Base-by-base conservation (phyloP, 768 basidiomycete species). In the Lepiota brunneoincarnata region DNA sequence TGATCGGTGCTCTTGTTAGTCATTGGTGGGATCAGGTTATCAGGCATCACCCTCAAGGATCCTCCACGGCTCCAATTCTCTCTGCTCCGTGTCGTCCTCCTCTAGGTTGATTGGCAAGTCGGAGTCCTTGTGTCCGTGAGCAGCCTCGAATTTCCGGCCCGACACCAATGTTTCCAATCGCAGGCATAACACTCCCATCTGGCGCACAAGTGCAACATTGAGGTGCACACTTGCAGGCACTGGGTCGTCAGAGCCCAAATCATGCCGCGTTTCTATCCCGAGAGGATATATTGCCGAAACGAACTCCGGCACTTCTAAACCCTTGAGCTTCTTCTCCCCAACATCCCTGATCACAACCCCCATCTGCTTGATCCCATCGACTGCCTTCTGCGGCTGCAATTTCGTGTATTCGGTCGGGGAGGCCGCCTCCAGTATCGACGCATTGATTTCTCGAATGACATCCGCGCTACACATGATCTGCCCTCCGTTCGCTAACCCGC, bases 401-500 rank as follows among this genome's bases (percentile, higher is more conserved):
- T 76, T 72, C 3, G 87, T 83, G 60, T 81, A 77, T 51, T 85
- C 83, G 9, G 87, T 86, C 50, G 82, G 78, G 10, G 77, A 69
- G 4, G 81, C 82, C 1, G 65, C 69, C 43, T 82, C 79, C 34
- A 79, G 69, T 43, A 89, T 70, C 23, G 76, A 77, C 9, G 87
- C 85, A 46, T 75, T 76, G 62, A 94, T 84, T 72, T 96, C 94
- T 52, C 86, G 81, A 49, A 93, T 77, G 59, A 95, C 86, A 54
- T 97, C 93, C 2, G 84, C 80, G 63, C 91, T 93, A 63, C 91
- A 88, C 82, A 90, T 87, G 65, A 98, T 91, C 68, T 98, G 93
- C 0, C 97, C 97, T 6, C 97, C 97, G 7, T 84, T 83, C 0
- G 97, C 94, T 54, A 75, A 81, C 18, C 86, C 84, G 56, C 77